These are phyloP conservation scores for Trichoderma cornu-damae DNA, from an alignment of 2,329 filamentous ascomycete genomes.

Conservation along the genomic window DNA sequence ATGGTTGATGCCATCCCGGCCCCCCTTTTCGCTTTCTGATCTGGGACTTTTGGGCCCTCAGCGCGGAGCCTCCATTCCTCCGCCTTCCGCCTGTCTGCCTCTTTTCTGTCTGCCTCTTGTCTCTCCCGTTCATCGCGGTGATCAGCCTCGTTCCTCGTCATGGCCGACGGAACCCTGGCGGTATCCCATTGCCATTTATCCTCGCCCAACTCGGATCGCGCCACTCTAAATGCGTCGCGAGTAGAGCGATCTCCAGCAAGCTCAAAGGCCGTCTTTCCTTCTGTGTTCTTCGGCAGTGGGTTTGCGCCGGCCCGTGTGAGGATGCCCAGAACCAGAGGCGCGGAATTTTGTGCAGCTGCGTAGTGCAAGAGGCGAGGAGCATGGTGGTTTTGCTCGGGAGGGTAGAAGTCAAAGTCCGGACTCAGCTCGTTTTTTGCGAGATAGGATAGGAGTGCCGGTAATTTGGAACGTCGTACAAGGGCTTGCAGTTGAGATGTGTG, in stretches of 20 bases:
- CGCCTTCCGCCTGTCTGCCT: slow-evolving; percentile 62
- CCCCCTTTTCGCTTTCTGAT: slow-evolving; percentile 45
- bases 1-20: slow-evolving; percentile 49
- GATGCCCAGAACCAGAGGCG: slow-evolving; percentile 71
- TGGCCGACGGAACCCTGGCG: slow-evolving; percentile 64
- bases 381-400: slow-evolving; percentile 67
- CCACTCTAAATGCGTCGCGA: slow-evolving; percentile 85
- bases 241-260: slow-evolving; percentile 80
- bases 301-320: slow-evolving; percentile 70
- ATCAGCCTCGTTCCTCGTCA: slow-evolving; percentile 68
- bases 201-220: slow-evolving; percentile 77
- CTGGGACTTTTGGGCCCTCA: slow-evolving; percentile 57
- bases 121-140: slow-evolving; percentile 65
- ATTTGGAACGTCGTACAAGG: slow-evolving; percentile 81
- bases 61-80: slow-evolving; percentile 68
- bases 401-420: slow-evolving; percentile 70
- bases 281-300: slow-evolving; percentile 63
- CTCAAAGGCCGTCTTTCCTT: slow-evolving; percentile 83
- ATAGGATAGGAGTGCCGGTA: slow-evolving; percentile 81
- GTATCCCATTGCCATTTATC: slow-evolving; percentile 70
- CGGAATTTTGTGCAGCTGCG: slow-evolving; percentile 73
- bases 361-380: slow-evolving; percentile 80
- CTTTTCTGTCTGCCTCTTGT: slow-evolving; percentile 61
- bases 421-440: slow-evolving; percentile 68
- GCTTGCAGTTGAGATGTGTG: slow-evolving; percentile 88